Conservation (phyloP, 163 green algal genomes). For the Scenedesmus sp. region DNA sequence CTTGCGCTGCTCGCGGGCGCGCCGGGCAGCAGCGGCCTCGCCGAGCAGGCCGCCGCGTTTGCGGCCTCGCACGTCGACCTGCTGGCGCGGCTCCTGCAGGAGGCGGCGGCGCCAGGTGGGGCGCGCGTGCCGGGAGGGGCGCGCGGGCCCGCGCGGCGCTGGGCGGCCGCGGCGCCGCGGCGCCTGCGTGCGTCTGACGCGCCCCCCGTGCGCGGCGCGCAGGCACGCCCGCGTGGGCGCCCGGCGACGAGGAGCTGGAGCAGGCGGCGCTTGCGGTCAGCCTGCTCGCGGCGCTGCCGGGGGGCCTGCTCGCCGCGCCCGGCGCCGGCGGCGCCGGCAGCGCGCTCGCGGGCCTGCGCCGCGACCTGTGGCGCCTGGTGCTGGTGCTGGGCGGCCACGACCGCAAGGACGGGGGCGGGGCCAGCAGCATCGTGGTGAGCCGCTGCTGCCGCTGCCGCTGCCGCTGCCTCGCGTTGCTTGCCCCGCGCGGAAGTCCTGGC, state of each 20-base stretch:
- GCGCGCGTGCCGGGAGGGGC: too few species aligned
- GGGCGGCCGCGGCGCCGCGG: too few species aligned
- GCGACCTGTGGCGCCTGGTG: conserved; percentile 49
- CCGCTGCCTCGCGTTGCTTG: conserved; percentile 28
- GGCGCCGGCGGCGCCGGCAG: neutral
- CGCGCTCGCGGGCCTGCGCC: conserved; percentile 25
- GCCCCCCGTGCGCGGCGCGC: too few species aligned
- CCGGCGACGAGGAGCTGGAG: conserved; percentile 67
- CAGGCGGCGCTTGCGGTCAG: conserved; percentile 64
- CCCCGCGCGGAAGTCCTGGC: too few species aligned
- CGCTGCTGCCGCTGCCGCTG: conserved; percentile 43
- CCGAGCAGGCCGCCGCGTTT: conserved; percentile 57
- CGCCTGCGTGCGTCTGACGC: too few species aligned
- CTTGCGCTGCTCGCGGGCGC: conserved; percentile 60
- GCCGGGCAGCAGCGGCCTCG: conserved; percentile 54
- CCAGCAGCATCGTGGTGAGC: conserved; percentile 40
- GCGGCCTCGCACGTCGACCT: conserved; percentile 58
- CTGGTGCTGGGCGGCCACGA: conserved; percentile 30
- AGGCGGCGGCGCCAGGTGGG: conserved; percentile 50
- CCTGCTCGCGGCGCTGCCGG: conserved; percentile 62
- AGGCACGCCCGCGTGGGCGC: conserved; percentile 51
- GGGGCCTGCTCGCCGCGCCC: neutral
- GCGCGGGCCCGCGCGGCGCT: too few species aligned
- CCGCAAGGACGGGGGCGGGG: neutral
- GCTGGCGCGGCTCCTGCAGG: conserved; percentile 60